Evolutionary conservation across 1,284 basidiomycete genomes (phyloP).

Genomic region (Testicularia cyperi): DNA sequence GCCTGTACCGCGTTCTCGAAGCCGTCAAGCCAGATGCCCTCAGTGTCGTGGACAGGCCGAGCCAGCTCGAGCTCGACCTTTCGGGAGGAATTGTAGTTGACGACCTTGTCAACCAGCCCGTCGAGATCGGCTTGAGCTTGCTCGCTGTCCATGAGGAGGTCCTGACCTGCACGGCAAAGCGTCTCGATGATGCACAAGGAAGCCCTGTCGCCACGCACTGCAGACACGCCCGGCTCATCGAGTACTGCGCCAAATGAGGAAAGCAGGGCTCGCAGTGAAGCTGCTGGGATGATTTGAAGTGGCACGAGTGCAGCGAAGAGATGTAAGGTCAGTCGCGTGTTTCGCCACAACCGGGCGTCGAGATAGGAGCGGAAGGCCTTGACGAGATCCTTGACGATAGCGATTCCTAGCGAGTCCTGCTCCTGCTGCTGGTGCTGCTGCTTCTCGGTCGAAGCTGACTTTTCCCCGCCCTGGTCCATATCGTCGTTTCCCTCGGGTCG

Average conservation of each 20-base stretch:
- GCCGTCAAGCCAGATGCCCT: constrained; percentile 45
- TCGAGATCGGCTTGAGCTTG: constrained; percentile 40
- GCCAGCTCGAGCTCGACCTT: constrained; percentile 42
- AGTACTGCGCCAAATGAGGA: constrained; percentile 79
- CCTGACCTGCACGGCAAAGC: constrained; percentile 62
- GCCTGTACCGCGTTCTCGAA: constrained; percentile 50
- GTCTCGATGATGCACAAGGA: constrained; percentile 84
- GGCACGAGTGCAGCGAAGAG: constrained; percentile 63
- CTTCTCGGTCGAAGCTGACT: too few species aligned
- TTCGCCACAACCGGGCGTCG: constrained; percentile 55
- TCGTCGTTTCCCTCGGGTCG: constrained; percentile 1
- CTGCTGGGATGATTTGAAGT: constrained; percentile 69
- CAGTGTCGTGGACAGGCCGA: constrained; percentile 32
- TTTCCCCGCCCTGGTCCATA: constrained; percentile 2
- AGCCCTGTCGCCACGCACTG: constrained; percentile 78
- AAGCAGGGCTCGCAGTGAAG: constrained; percentile 75
- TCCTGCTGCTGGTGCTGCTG: background rate
- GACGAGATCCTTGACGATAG: constrained; percentile 51
- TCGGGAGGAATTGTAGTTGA: constrained; percentile 40
- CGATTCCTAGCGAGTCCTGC: constrained; percentile 39
- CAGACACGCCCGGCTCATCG: constrained; percentile 85
- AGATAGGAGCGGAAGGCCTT: constrained; percentile 51
- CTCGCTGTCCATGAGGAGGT: constrained; percentile 29
- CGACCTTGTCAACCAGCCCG: constrained; percentile 41
- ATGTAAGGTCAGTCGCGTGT: constrained; percentile 51